Percentiles rank a stretch among this genome's conserved stretches.
These are phyloP conservation scores for Boletus sp. DNA, from an alignment of 768 basidiomycete genomes.

Conservation along the genomic window DNA sequence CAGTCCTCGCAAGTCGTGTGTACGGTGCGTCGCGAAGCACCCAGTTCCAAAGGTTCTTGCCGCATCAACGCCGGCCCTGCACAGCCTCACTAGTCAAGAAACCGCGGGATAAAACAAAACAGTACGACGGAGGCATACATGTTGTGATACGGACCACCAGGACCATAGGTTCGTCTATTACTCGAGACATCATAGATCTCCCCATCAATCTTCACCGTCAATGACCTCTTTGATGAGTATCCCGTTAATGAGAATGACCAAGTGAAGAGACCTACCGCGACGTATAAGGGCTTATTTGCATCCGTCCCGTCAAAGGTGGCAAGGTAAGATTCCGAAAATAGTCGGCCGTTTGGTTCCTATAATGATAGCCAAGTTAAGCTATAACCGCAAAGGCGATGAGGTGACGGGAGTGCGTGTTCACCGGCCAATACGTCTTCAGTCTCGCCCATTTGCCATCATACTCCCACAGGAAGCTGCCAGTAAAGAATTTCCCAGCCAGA, in stretches of 20 bases:
- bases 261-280: constrained; percentile 58
- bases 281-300: constrained; percentile 66
- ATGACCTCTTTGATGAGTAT: constrained; percentile 5
- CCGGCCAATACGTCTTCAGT: constrained; percentile 63
- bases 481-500: constrained; percentile 78
- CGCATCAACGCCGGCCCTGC: constrained; percentile 83
- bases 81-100: constrained; percentile 22
- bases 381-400: not conserved
- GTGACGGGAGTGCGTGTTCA: constrained; percentile 27
- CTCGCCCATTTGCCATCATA: constrained; percentile 62
- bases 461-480: constrained; percentile 86
- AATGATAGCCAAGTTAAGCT: not conserved
- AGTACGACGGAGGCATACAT: constrained; percentile 44
- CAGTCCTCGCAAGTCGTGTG: constrained; percentile 86
- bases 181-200: constrained; percentile 91
- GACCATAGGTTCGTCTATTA: constrained; percentile 74
- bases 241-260: constrained; percentile 2
- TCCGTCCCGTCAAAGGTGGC: constrained; percentile 69
- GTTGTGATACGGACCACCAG: constrained; percentile 79
- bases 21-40: constrained; percentile 87
- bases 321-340: constrained; percentile 74
- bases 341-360: constrained; percentile 51
- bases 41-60: constrained; percentile 91
- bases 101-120: constrained; percentile 11
- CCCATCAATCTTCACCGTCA: constrained; percentile 69